Evolutionary conservation across 2,329 filamentous ascomycete genomes (phyloP), one percentile per base, ranked within the genome.

Genomic region (Cladobotryum protrusum): DNA sequence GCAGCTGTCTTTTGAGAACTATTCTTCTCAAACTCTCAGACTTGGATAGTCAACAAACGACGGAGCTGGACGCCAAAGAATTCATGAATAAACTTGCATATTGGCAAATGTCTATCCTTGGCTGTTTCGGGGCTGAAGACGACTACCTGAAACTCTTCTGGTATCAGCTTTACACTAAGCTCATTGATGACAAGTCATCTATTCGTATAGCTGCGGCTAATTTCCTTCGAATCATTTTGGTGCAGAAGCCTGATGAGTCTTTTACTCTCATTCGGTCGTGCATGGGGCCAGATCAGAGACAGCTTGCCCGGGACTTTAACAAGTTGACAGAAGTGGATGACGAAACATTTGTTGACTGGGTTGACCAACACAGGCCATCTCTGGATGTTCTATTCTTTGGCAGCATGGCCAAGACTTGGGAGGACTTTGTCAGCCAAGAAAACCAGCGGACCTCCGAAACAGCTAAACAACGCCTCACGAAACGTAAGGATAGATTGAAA

Each of bases 41-140:
- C 58, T 77, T 91, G 46, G 87, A 95, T 45, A 84, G 86, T 33
- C 68, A 77, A 1, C 57, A 82, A 47, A 75, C 73, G 2, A 71
- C 77, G 3, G 79, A 86, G 50, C 64, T 70, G 6, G 83, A 89
- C 43, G 82, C 83, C 1, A 77, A 86, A 20, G 72, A 78, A 1
- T 89, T 95, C 51, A 80, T 99, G 67, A 79, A 88, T 52, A 92
- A 90, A 63, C 81, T 99, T 59, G 82, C 89, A 0, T 97, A 96
- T 66, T 99, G 93, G 93, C 93, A 97, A 65, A 90, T 89, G 17
- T 87, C 96, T 15, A 82, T 99, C 14, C 73, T 99, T 14, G 85
- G 84, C 2, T 82, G 85, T 4, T 82, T 93, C 14, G 86, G 87
- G 3, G 76, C 80, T 6, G 89, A 96, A 41, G 82, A 87, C n/a